Percentiles rank a stretch among this genome's conserved stretches.
phyloP scores from a whole-genome alignment of 2,329 filamentous ascomycete species.

The Claviceps humidiphila region DNA sequence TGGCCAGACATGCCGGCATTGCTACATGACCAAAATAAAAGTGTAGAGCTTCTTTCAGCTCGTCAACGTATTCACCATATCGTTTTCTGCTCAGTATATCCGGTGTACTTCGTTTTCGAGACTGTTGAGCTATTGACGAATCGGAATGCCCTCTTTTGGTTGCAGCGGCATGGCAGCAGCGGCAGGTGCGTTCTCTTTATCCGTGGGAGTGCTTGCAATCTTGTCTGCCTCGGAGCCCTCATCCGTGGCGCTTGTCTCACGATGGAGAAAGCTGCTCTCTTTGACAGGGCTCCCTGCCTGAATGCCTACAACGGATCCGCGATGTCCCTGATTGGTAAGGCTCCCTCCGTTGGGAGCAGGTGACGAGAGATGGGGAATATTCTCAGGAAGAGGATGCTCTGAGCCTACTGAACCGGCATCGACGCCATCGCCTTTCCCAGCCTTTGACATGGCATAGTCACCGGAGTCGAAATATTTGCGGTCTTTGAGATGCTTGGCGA shows the following conservation, averaged over 20 bases:
- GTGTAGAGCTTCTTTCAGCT: not conserved
- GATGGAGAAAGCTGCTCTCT: conserved; percentile 76
- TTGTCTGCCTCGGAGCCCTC: conserved; percentile 29
- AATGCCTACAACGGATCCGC: conserved; percentile 31
- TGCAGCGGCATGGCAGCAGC: conserved; percentile 10
- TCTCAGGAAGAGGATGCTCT: conserved; percentile 87
- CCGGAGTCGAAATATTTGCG: conserved; percentile 98
- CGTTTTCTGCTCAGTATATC: not conserved
- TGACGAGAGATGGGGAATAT: conserved; percentile 79
- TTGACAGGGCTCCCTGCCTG: conserved; percentile 73
- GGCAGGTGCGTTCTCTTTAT: conserved; percentile 28
- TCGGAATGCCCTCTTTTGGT: conserved; percentile 40
- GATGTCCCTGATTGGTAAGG: conserved; percentile 22
- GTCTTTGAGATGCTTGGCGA: conserved; percentile 98
- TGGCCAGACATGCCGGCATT: not conserved
- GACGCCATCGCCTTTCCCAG: conserved; percentile 87
- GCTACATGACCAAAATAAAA: not conserved
- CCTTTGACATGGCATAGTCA: conserved; percentile 93
- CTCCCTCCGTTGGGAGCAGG: conserved; percentile 32
- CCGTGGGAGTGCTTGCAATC: conserved; percentile 7
- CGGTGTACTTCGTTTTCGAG: not conserved
- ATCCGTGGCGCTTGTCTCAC: conserved; percentile 52
- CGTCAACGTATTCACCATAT: not conserved
- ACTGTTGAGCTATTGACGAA: conserved; percentile 37
- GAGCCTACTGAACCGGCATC: conserved; percentile 89